A percentile compares a stretch with the other conserved stretches of the same genome.
Evolutionary conservation across 2,329 filamentous ascomycete species (phyloP).

Genomic region (Boeremia exigua): DNA sequence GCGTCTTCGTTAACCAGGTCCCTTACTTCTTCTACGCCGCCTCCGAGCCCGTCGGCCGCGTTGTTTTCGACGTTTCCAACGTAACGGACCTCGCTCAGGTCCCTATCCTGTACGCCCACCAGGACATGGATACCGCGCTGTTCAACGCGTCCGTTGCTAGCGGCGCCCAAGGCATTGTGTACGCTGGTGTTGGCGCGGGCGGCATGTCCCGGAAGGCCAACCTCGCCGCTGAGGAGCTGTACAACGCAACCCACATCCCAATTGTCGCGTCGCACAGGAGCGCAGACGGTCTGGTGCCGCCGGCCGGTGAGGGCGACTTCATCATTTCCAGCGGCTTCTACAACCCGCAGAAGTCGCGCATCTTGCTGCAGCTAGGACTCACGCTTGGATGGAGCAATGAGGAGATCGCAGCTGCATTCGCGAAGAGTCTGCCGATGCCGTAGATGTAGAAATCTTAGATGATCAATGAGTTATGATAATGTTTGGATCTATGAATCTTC

Average conservation of each 20-base stretch:
- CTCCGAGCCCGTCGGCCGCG: slow-evolving; percentile 52
- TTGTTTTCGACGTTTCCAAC: slow-evolving; percentile 46
- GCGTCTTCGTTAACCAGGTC: slow-evolving; percentile 63
- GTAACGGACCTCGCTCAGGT: slow-evolving; percentile 61
- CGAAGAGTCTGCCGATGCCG: slow-evolving; percentile 32
- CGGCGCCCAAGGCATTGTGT: slow-evolving; percentile 62
- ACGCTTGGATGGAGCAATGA: slow-evolving; percentile 46
- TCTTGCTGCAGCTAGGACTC: slow-evolving; percentile 55
- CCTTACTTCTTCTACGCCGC: slow-evolving; percentile 67
- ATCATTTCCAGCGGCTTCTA: slow-evolving; percentile 58
- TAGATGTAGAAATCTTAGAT: not conserved
- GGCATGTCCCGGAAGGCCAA: slow-evolving; percentile 46
- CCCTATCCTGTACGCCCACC: slow-evolving; percentile 63
- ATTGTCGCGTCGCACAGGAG: slow-evolving; percentile 60
- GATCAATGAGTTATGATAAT: not conserved
- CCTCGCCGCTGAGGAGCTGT: slow-evolving; percentile 52
- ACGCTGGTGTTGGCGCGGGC: slow-evolving; percentile 63
- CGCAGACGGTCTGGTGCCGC: slow-evolving; percentile 60
- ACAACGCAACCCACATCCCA: slow-evolving; percentile 55
- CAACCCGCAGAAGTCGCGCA: slow-evolving; percentile 63
- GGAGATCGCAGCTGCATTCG: slow-evolving; percentile 52
- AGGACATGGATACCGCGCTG: slow-evolving; percentile 58
- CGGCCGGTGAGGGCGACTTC: slow-evolving; percentile 29
- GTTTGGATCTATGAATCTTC: not conserved
- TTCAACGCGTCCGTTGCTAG: slow-evolving; percentile 56